phyloP scores from a whole-genome alignment of 2,329 filamentous ascomycete species.

The Fusarium annulatum region DNA sequence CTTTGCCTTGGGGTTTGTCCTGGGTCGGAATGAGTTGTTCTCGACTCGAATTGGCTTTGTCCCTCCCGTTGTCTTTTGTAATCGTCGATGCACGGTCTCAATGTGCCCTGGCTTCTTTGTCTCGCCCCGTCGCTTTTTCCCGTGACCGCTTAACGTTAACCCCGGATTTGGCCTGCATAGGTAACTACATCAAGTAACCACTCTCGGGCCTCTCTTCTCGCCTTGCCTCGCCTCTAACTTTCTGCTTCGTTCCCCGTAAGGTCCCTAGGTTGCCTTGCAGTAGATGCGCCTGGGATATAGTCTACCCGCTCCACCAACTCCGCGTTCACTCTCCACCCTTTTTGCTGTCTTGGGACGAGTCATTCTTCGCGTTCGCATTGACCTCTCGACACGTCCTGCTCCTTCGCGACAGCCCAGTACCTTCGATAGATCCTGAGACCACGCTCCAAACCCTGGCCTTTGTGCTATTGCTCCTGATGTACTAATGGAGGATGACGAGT shows the following conservation, averaged over 20 bases:
- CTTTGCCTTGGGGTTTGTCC: constrained; percentile 18
- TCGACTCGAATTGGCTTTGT: constrained; percentile 41
- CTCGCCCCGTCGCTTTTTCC: constrained; percentile 15
- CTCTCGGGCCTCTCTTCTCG: constrained; percentile 8
- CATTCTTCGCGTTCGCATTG: constrained; percentile 38
- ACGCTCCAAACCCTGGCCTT: constrained; percentile 15
- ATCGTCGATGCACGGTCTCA: constrained; percentile 38
- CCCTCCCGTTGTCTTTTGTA: constrained; percentile 35
- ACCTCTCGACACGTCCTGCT: constrained; percentile 27
- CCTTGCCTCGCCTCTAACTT: constrained; percentile 14
- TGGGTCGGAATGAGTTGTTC: constrained; percentile 33
- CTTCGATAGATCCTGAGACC: constrained; percentile 12
- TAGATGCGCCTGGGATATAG: constrained; percentile 37
- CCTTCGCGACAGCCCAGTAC: constrained; percentile 16
- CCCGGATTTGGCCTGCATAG: constrained; percentile 28
- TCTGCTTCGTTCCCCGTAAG: constrained; percentile 29
- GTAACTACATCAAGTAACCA: constrained; percentile 11
- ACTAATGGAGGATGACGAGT: constrained; percentile 57
- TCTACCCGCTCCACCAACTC: constrained; percentile 42
- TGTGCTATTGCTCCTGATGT: constrained; percentile 39
- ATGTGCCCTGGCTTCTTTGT: constrained; percentile 25
- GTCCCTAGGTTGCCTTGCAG: constrained; percentile 4
- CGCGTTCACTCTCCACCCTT: constrained; percentile 43
- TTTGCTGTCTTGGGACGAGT: constrained; percentile 40
- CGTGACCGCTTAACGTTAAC: constrained; percentile 27